These are phyloP conservation scores for Bacidia gigantensis DNA, from an alignment of 495 filamentous ascomycete genomes.

Conservation along the genomic window DNA sequence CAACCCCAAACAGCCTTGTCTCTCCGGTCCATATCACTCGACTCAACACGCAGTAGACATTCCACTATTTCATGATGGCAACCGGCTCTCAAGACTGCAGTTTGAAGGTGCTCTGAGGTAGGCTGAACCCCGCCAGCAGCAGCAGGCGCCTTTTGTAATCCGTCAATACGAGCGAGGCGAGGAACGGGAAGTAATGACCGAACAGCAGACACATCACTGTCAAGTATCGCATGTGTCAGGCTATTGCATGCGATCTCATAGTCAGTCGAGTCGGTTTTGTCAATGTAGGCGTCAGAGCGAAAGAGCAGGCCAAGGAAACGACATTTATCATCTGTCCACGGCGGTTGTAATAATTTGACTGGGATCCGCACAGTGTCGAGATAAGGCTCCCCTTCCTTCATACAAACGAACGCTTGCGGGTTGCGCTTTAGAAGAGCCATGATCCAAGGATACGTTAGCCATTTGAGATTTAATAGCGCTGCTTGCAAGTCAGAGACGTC, in stretches of 20 bases:
- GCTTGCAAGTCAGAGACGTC: slow-evolving; percentile 7
- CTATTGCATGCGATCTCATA: too few relatives aligned
- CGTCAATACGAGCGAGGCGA: neutral
- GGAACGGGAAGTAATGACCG: too few relatives aligned
- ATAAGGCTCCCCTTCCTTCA: too few relatives aligned
- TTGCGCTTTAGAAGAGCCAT: too few relatives aligned
- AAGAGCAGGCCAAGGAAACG: slow-evolving; percentile 9
- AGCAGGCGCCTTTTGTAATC: neutral
- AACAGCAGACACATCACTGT: neutral
- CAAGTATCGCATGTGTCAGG: neutral
- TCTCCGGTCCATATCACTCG: neutral
- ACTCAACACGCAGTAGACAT: neutral
- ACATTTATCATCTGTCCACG: slow-evolving; percentile 10
- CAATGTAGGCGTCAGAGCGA: neutral
- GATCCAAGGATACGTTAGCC: too few relatives aligned
- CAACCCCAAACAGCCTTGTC: slow-evolving; percentile 4
- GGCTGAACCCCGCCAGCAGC: slow-evolving; percentile 6
- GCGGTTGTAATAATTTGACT: neutral
- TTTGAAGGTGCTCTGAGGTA: slow-evolving; percentile 10
- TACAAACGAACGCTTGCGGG: too few relatives aligned
- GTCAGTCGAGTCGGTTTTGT: neutral
- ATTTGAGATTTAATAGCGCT: slow-evolving; percentile 9
- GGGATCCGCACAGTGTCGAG: neutral
- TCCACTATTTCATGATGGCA: slow-evolving; percentile 6
- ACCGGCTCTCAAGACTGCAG: slow-evolving; percentile 7